A percentile compares a stretch with the other conserved stretches of the same genome.
These are phyloP conservation scores for Chaetomiaceae sp. DNA, from an alignment of 2,329 filamentous ascomycete genomes.

Conservation along the genomic window DNA sequence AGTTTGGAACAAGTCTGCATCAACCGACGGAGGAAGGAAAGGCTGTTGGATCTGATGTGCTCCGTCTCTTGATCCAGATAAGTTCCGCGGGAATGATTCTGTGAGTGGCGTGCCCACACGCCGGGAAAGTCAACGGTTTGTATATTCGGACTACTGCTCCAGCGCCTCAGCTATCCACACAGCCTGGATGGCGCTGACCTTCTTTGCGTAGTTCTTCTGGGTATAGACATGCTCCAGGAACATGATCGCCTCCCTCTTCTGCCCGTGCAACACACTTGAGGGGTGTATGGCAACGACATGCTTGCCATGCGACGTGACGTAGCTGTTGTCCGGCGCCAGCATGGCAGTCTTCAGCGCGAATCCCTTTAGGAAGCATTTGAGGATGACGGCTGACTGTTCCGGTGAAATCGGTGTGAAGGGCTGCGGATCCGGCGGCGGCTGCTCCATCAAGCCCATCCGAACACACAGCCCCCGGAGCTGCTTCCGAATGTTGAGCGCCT, in stretches of 20 bases:
- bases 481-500: conserved; percentile 57
- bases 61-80: too few relatives aligned
- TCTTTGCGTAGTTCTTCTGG: conserved; percentile 62
- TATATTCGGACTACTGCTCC: too few relatives aligned
- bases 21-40: too few relatives aligned
- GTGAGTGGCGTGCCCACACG: too few relatives aligned
- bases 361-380: conserved; percentile 59
- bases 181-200: conserved; percentile 57
- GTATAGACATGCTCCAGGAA: conserved; percentile 65
- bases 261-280: conserved; percentile 57
- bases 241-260: conserved; percentile 64
- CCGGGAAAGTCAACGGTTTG: too few relatives aligned
- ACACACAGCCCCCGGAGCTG: conserved; percentile 56
- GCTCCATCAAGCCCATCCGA: conserved; percentile 46
- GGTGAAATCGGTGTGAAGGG: conserved; percentile 52
- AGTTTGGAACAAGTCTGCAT: too few relatives aligned
- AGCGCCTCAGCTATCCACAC: conserved; percentile 54
- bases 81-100: not conserved
- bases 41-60: too few relatives aligned
- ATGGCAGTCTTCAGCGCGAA: conserved; percentile 59
- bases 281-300: conserved; percentile 60
- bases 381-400: conserved; percentile 48
- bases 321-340: conserved; percentile 56
- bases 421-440: conserved; percentile 48
- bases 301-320: conserved; percentile 56